Percentiles rank a stretch among this genome's conserved stretches.
phyloP scores from a whole-genome alignment of 495 filamentous ascomycete genomes.

The Acidiella bohemica region DNA sequence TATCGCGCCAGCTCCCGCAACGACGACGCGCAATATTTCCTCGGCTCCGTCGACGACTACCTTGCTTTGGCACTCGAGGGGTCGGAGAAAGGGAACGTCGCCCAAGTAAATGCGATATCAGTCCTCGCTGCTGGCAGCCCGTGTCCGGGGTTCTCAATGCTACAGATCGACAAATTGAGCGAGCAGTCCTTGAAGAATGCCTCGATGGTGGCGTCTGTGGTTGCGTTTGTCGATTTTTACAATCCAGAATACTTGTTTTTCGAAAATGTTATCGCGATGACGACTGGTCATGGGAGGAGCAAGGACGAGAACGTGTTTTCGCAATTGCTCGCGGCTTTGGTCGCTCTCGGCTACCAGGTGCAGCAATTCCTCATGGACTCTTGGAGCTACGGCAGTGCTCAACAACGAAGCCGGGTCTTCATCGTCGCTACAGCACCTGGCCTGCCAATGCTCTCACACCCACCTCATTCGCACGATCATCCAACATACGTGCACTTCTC shows the following conservation, averaged over 20 bases:
- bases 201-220: slow-evolving; percentile 59
- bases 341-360: slow-evolving; percentile 61
- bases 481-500: slow-evolving; percentile 10
- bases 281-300: slow-evolving; percentile 27
- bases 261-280: slow-evolving; percentile 57
- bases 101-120: slow-evolving; percentile 46
- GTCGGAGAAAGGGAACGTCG: slow-evolving; percentile 31
- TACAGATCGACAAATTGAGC: slow-evolving; percentile 41
- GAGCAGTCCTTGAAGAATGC: slow-evolving; percentile 44
- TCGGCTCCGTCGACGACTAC: slow-evolving; percentile 59
- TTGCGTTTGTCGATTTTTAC: slow-evolving; percentile 58
- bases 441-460: slow-evolving; percentile 37
- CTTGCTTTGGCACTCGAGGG: slow-evolving; percentile 42
- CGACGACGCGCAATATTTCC: slow-evolving; percentile 32
- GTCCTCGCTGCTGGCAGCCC: slow-evolving; percentile 60
- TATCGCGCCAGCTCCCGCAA: slow-evolving; percentile 47
- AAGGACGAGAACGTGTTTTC: slow-evolving; percentile 46
- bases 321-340: slow-evolving; percentile 52
- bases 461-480: slow-evolving; percentile 50
- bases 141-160: slow-evolving; percentile 54
- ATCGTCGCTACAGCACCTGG: slow-evolving; percentile 52
- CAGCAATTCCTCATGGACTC: slow-evolving; percentile 50
- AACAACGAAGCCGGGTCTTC: slow-evolving; percentile 51
- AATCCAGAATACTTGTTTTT: slow-evolving; percentile 56
- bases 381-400: slow-evolving; percentile 52